Base-by-base conservation (phyloP, 2,329 filamentous ascomycete species). In the Amylocarpus encephaloides region DNA sequence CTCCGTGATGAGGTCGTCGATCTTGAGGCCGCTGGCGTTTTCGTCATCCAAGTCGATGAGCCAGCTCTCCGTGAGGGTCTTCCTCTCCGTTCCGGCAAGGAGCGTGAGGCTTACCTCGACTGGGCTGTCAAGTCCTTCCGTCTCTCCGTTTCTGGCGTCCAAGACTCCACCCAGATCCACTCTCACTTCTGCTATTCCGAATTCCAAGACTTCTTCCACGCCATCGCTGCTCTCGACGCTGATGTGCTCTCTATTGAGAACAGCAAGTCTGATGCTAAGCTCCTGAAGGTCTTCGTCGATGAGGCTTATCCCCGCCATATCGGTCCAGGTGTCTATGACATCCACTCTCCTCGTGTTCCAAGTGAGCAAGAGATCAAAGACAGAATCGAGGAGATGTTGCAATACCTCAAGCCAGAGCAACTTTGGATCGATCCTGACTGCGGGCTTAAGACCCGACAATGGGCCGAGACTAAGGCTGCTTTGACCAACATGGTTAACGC, bases 191-290 rank as follows among this genome's bases (percentile, higher is more conserved):
- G 93, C 75, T 98, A 98, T 85, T 97, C 93, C 47, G 93, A 98
- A 82, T 98, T 98, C 88, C 93, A 98, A 78, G 93, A 98, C 80
- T 98, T 98, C 83, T 98, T 98, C 90, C 89, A 97, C 76, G 93
- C 93, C 75, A 98, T 98, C 65, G 89, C 93, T 60, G 92, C 93
- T 55, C 86, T 98, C 59, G 93, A 98, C 70, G 92, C 93, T 58
- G 93, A 98, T 74, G 93, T 98, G 58, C 85, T 98, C 67, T 95
- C 88, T 69, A 98, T 98, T 65, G 93, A 98, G 86, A 98, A 98
- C 88, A 94, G 88, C 86, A 98, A 98, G 86, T 95, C 88, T 65
- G 93, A 98, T 68, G 93, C 93, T 70, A 98, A 98, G 86, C 85
- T 98, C 63, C 86, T 98, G 70, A 87, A 92, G 76, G 93, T 98